Base-by-base conservation (phyloP, 129 eudicot genomes). In the Chrysanthemum makinoi region DNA sequence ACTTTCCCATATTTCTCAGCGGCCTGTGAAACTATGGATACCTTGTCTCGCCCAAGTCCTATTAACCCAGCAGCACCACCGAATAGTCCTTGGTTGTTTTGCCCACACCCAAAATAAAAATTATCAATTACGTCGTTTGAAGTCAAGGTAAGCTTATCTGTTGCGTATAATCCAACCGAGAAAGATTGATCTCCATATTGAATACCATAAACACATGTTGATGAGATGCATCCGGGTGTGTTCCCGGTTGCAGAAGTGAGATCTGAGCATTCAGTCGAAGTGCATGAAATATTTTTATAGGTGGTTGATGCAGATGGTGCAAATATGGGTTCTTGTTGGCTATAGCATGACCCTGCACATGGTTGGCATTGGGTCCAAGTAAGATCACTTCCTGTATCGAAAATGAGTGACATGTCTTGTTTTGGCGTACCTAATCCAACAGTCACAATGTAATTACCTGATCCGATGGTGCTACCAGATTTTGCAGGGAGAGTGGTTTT, bases 341-440 rank as follows among this genome's bases (percentile, higher is more conserved):
- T 14, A 73, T 89, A 87, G 71, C 98, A 93, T 0, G 80, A 69
- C 3, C 39, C 2, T 0, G 65, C 82, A 39, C 98, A 93, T 2
- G 98, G 96, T 49, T 86, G 67, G 57, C 98, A 93, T 22, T 93
- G 98, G 2, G 95, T 89, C 98, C 98, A 93, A 0, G 96, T 89
- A 4, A 93, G 68, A 50, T 87, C 95, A 24, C 96, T 89, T 7
- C 98, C 98, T 0, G 98, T 93, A 81, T 93, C 98, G 19, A 93
- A 93, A 11, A 89, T 65, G 16, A 93, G 74, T 1, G 89, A 77
- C 8, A 85, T 77, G 53, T 81, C 71, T 28, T 85, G 85, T 43
- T 72, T 69, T 0, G 98, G 98, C 5, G 90, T 85, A 13, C 98
- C 98, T 10, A 93, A 80, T 30, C 95, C 96, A 6, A 89, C 68